Percentiles rank a stretch among this genome's conserved stretches.
These are phyloP conservation scores for Candida insectalens DNA, from an alignment of 805 yeast genomes.

Conservation along the genomic window DNA sequence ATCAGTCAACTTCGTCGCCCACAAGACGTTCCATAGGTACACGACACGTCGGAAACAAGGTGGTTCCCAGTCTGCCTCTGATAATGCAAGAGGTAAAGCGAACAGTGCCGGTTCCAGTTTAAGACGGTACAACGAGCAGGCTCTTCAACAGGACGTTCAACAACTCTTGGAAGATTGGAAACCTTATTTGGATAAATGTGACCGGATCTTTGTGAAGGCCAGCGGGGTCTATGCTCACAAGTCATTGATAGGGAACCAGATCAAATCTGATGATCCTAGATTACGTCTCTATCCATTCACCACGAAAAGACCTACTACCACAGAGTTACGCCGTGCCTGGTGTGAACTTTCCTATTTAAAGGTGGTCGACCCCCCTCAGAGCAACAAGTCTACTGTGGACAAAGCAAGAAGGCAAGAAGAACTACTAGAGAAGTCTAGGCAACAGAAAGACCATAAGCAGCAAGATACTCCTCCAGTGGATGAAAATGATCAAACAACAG, in stretches of 20 bases:
- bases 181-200: slow-evolving; percentile 46
- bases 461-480: not conserved
- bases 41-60: slow-evolving; percentile 97
- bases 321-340: slow-evolving; percentile 83
- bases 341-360: slow-evolving; percentile 55
- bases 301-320: slow-evolving; percentile 75
- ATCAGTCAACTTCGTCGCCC: slow-evolving; percentile 55
- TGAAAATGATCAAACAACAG: slow-evolving; percentile 40
- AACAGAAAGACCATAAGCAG: slow-evolving; percentile 7
- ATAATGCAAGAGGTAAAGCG: slow-evolving; percentile 89
- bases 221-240: slow-evolving; percentile 1
- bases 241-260: slow-evolving; percentile 35
- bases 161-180: slow-evolving; percentile 62
- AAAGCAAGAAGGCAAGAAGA: slow-evolving; percentile 22
- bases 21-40: slow-evolving; percentile 87
- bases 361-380: slow-evolving; percentile 45
- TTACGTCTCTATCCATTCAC: slow-evolving; percentile 76
- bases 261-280: slow-evolving; percentile 46
- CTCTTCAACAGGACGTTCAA: slow-evolving; percentile 68
- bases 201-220: slow-evolving; percentile 70
- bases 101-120: slow-evolving; percentile 90
- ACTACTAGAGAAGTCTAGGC: slow-evolving; percentile 17
- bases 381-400: slow-evolving; percentile 22
- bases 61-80: slow-evolving; percentile 90
- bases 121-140: slow-evolving; percentile 84